Base-by-base conservation (phyloP, 176 grass and related monocot species). In the Microstegium vimineum region DNA sequence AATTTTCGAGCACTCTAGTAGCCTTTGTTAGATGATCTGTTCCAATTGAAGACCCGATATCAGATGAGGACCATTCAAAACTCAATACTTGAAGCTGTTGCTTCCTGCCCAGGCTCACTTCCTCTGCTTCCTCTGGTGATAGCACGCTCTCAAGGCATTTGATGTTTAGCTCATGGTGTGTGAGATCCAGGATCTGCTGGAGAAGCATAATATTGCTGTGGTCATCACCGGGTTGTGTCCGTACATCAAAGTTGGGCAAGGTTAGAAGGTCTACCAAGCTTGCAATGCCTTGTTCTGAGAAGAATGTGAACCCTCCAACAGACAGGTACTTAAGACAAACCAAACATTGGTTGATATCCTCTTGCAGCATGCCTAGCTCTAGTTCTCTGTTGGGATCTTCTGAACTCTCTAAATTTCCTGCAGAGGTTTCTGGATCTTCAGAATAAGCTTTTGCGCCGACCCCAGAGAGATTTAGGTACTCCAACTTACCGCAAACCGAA, bases 141-240 rank as follows among this genome's bases (percentile, higher is more conserved):
- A 14, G 22, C 10, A 59, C 51, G 37, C 9, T 75, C 73, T 75
- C 73, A 36, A 75, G 49, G 18, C 73, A 75, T 9, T 14, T 59
- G 22, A 75, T 75, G 6, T 57, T 54, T 75, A 75, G 49, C 27
- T 75, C 73, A 75, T 46, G 32, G 13, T 75, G 73, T 23, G 73
- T 75, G 6, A 30, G 10, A 59, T 75, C 73, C 31, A 75, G 51
- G 51, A 75, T 59, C 10, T 37, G 51, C 32, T 37, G 49, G 8
- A 75, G 73, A 57, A 75, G 4, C 18, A 15, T 45, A 75, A 75
- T 75, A n/a, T 75, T 56, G 49, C 73, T 75, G 17, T 17, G 5
- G 10, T 37, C 18, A 11, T 57, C 51, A 25, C 5, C 51, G 37
- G n/a, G 30, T 57, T 10, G 20, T 37, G 0, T 20, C 1, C 32